Conservation (phyloP, 371 early-diverging fungal genomes). For the Rhizomucor pusillus region DNA sequence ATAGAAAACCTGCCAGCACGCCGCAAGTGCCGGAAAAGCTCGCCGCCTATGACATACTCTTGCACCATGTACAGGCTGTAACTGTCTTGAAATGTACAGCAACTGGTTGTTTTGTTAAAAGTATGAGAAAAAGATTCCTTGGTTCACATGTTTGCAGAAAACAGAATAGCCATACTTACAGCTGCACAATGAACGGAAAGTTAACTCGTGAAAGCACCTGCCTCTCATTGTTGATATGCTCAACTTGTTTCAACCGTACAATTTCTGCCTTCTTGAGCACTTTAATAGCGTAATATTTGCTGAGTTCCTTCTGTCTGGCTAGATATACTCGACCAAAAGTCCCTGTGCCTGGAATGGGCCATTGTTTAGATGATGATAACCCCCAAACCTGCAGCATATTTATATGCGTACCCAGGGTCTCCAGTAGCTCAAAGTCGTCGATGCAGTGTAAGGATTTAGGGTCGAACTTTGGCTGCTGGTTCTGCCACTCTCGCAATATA, state of each 20-base stretch:
- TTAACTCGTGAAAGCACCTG: slow-evolving; percentile 82
- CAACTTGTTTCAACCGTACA: slow-evolving; percentile 91
- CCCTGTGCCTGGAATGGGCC: slow-evolving; percentile 76
- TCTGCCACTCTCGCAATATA: slow-evolving; percentile 24
- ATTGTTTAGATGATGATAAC: not conserved
- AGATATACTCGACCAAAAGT: slow-evolving; percentile 95
- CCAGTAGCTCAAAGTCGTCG: slow-evolving; percentile 59
- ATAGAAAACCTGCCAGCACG: slow-evolving; percentile 86
- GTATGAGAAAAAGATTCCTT: slow-evolving; percentile 1
- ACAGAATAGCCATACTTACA: slow-evolving; percentile 46
- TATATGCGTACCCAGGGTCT: slow-evolving; percentile 60
- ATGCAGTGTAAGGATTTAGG: slow-evolving; percentile 20
- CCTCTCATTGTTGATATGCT: slow-evolving; percentile 96
- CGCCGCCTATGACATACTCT: slow-evolving; percentile 97
- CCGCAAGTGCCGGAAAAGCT: slow-evolving; percentile 94
- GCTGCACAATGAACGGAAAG: slow-evolving; percentile 93
- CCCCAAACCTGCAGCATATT: not conserved
- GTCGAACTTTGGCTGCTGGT: slow-evolving; percentile 34
- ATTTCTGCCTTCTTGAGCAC: slow-evolving; percentile 89
- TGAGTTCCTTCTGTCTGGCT: slow-evolving; percentile 54
- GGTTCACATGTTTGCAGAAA: not conserved
- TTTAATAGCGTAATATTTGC: slow-evolving; percentile 78
- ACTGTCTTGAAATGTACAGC: slow-evolving; percentile 90
- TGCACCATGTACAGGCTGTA: slow-evolving; percentile 90
- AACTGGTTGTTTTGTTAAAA: slow-evolving; percentile 35